phyloP scores from a whole-genome alignment of 2,329 filamentous ascomycete species.

The Aspergillus spinulosporus region DNA sequence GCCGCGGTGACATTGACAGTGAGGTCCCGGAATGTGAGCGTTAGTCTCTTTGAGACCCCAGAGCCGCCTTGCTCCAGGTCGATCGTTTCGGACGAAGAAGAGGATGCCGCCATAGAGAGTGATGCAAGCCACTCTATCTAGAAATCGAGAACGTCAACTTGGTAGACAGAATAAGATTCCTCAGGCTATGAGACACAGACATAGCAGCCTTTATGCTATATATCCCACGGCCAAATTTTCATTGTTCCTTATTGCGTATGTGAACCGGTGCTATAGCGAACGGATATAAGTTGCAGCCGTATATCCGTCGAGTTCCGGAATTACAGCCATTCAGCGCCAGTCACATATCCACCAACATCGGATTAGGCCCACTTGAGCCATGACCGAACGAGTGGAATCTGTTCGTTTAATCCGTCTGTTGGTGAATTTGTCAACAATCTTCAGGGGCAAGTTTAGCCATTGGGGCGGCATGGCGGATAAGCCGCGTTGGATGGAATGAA shows the following conservation, averaged over 20 bases:
- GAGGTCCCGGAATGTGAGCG: constrained; percentile 38
- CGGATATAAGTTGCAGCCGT: neutral
- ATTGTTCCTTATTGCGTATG: neutral
- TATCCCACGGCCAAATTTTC: neutral
- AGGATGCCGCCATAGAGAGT: constrained; percentile 29
- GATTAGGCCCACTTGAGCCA: neutral
- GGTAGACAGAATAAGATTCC: neutral
- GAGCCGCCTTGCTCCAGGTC: constrained; percentile 28
- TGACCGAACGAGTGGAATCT: neutral
- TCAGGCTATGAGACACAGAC: neutral
- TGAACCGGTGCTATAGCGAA: neutral
- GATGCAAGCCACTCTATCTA: neutral
- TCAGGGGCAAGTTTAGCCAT: neutral
- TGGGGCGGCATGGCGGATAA: neutral
- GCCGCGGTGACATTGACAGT: constrained; percentile 38
- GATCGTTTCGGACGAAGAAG: constrained; percentile 30
- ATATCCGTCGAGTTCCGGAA: neutral
- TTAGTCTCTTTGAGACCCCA: constrained; percentile 33
- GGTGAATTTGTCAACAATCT: neutral
- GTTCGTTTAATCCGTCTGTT: neutral
- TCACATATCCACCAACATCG: neutral
- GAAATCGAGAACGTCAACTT: neutral
- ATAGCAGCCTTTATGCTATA: neutral
- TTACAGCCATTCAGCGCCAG: neutral
- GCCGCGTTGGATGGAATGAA: neutral